These are phyloP conservation scores for Lumnitzera littorea DNA, from an alignment of 345 rosid genomes.

Conservation along the genomic window DNA sequence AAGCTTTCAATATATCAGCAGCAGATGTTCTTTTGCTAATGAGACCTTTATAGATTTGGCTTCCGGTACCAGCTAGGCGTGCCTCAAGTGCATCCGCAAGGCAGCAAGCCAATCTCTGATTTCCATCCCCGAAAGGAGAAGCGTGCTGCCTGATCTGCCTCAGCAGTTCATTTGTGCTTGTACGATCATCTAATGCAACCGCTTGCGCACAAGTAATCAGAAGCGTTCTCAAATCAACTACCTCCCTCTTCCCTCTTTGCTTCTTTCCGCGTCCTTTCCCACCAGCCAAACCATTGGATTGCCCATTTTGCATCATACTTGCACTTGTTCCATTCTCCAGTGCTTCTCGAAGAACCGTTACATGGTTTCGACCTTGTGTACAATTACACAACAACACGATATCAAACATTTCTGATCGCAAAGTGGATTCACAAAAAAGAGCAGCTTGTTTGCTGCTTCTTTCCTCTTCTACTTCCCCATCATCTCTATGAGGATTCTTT, in stretches of 20 bases:
- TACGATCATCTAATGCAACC: slow-evolving; percentile 61
- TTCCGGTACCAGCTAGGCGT: slow-evolving; percentile 67
- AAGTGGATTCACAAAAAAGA: slow-evolving; percentile 40
- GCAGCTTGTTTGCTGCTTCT: slow-evolving; percentile 71
- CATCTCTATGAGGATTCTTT: slow-evolving; percentile 44
- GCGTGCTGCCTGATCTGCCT: slow-evolving; percentile 79
- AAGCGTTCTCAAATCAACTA: slow-evolving; percentile 76
- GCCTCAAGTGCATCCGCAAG: slow-evolving; percentile 85
- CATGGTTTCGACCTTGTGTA: slow-evolving; percentile 24
- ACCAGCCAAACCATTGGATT: slow-evolving; percentile 33
- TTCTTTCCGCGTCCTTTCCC: slow-evolving; percentile 43
- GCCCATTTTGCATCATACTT: slow-evolving; percentile 25
- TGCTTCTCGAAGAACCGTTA: slow-evolving; percentile 44
- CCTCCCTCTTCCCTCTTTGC: slow-evolving; percentile 48
- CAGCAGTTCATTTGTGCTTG: slow-evolving; percentile 58
- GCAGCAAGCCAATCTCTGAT: slow-evolving; percentile 79
- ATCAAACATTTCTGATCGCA: slow-evolving; percentile 65
- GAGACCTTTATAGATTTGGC: slow-evolving; percentile 60
- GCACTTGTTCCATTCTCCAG: slow-evolving; percentile 42
- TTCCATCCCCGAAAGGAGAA: slow-evolving; percentile 77
- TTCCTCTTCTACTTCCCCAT: slow-evolving; percentile 49
- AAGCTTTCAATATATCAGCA: slow-evolving; percentile 73
- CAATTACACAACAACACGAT: slow-evolving; percentile 45
- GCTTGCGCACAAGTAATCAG: slow-evolving; percentile 82
- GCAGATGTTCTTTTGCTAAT: slow-evolving; percentile 57